Evolutionary conservation across 225 moss, liverwort and hornwort species (phyloP), one percentile per base, ranked within the genome.

Genomic region (Climacium dendroides): DNA sequence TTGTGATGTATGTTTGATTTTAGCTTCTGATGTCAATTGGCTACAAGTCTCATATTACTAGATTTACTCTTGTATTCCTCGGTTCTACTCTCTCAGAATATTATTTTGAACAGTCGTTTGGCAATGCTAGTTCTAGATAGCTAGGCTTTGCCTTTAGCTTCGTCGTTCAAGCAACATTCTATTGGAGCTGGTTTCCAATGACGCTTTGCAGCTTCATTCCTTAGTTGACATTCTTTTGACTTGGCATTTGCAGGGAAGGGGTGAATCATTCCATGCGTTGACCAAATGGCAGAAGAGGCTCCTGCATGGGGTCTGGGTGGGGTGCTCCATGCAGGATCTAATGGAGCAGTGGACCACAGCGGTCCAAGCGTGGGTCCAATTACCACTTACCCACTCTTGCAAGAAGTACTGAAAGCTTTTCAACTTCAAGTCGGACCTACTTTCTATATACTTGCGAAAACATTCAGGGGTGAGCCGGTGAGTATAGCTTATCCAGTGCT

Each of bases 401-500:
- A 87, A 72, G 29, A 64, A 87, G 74, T 79, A 57, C 82, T 78
- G 58, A 64, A 82, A 74, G 62, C 86, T 89, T 61, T 89, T 90
- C 86, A 79, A 92, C 80, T 88, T 92, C 82, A 84, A 61, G 50
- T 58, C 77, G 19, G 50, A 81, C 70, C 43, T 79, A 26, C 61
- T 86, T 77, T 87, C 82, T n/a, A n/a, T n/a, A 66, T 30, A 85
- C 34, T 71, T 87, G 70, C 87, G 82, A 43, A 54, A 89, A 72
- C 81, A 89, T 29, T 73, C 84, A 65, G 88, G 86, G 94, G 91
- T 88, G 62, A 85, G 90, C 66, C 28, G 94, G 91, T 88, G 62
- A 85, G 90, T 74, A 34, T 3, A 63, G 55, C 54, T 79, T 60
- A 18, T 80, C 60, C 62, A 53, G 53, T 79, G 45, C 61, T 71